These are phyloP conservation scores for Cercophora scortea DNA, from an alignment of 495 filamentous ascomycete genomes.

Conservation along the genomic window DNA sequence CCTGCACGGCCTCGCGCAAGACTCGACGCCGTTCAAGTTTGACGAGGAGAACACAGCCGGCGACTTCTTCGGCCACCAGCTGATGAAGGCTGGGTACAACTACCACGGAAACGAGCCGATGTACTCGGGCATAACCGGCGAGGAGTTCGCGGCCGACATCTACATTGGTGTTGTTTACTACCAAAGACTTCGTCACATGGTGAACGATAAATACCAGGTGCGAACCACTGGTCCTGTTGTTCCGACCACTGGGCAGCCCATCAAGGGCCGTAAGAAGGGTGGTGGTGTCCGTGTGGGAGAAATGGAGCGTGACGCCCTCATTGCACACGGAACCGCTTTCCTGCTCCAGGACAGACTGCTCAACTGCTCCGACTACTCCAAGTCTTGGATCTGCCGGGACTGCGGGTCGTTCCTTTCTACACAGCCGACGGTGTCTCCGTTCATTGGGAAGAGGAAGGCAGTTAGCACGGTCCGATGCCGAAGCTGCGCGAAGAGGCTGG, in stretches of 20 bases:
- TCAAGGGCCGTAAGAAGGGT: slow-evolving; percentile 91
- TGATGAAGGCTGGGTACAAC: slow-evolving; percentile 91
- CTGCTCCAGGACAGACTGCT: slow-evolving; percentile 89
- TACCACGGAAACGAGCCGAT: slow-evolving; percentile 98
- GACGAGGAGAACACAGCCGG: slow-evolving; percentile 85
- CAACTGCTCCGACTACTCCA: slow-evolving; percentile 89
- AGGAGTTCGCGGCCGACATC: slow-evolving; percentile 90
- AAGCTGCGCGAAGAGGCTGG: slow-evolving; percentile 62
- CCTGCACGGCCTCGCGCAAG: slow-evolving; percentile 88
- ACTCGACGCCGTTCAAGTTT: slow-evolving; percentile 90
- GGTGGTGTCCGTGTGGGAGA: slow-evolving; percentile 98
- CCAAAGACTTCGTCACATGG: slow-evolving; percentile 96
- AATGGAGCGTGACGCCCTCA: slow-evolving; percentile 93
- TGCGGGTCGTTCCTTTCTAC: slow-evolving; percentile 87
- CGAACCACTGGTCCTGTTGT: slow-evolving; percentile 90
- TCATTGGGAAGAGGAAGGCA: slow-evolving; percentile 50
- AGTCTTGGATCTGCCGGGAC: slow-evolving; percentile 75
- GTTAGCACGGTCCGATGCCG: slow-evolving; percentile 65
- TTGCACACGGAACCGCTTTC: slow-evolving; percentile 93
- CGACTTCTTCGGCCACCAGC: slow-evolving; percentile 93
- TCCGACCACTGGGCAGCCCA: slow-evolving; percentile 83
- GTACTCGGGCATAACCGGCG: slow-evolving; percentile 92
- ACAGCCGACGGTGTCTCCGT: slow-evolving; percentile 66
- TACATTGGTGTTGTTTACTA: slow-evolving; percentile 97
- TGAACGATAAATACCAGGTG: slow-evolving; percentile 99